Evolutionary conservation across 768 basidiomycete species (phyloP).

Genomic region (Mycena floridula): DNA sequence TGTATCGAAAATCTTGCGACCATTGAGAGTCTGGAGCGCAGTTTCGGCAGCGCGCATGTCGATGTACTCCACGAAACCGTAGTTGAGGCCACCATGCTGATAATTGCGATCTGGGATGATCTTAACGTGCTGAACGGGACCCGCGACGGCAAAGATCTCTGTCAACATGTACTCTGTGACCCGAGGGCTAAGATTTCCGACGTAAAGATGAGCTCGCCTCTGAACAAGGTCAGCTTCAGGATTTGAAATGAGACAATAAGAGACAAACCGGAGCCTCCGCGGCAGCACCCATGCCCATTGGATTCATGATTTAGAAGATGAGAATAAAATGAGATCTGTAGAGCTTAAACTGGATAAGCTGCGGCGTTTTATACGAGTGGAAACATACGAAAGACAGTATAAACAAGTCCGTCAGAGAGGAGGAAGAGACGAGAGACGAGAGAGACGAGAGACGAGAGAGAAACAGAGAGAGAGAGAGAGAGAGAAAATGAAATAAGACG

Average conservation of each 20-base stretch:
- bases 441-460: constrained; percentile 22
- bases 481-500: constrained; percentile 21
- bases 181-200: constrained; percentile 95
- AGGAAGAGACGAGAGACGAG: constrained; percentile 36
- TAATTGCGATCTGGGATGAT: constrained; percentile 99
- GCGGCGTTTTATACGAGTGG: no score
- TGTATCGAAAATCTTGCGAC: constrained; percentile 98
- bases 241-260: constrained; percentile 24
- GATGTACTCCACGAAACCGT: constrained; percentile 98
- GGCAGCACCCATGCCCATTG: constrained; percentile 61
- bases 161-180: constrained; percentile 99
- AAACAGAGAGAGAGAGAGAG: constrained; percentile 7
- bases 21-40: constrained; percentile 96
- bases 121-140: constrained; percentile 97
- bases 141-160: constrained; percentile 95
- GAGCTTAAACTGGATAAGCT: no score
- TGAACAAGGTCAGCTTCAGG: constrained; percentile 25
- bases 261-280: constrained; percentile 74
- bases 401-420: constrained; percentile 52
- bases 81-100: constrained; percentile 98
- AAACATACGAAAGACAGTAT: constrained; percentile 49
- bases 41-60: constrained; percentile 99
- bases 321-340: constrained; percentile 46
- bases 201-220: constrained; percentile 96
- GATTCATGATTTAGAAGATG: constrained; percentile 67